Conservation (phyloP, 2,329 filamentous ascomycete genomes). For the Cordyceps tenuipes region DNA sequence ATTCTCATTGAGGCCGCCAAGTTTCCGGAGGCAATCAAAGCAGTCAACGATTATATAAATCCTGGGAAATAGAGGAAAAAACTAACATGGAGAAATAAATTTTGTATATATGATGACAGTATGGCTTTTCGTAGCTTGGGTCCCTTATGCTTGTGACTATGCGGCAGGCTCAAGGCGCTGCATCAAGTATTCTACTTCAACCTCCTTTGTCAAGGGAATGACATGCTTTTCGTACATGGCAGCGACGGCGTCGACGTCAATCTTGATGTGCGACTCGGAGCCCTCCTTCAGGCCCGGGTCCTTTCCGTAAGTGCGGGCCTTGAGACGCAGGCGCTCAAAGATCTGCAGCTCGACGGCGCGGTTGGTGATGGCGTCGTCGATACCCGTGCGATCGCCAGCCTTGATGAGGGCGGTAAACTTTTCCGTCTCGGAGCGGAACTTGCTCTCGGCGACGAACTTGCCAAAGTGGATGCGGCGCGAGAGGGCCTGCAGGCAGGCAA, state of each 20-base stretch:
- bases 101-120: constrained; percentile 8
- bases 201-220: constrained; percentile 94
- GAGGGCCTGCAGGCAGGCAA: constrained; percentile 79
- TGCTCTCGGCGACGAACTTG: constrained; percentile 95
- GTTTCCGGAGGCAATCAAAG: constrained; percentile 69
- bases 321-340: constrained; percentile 73
- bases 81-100: neutral
- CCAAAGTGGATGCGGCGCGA: constrained; percentile 92
- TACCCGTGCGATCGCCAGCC: constrained; percentile 67
- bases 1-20: constrained; percentile 76
- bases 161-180: constrained; percentile 58
- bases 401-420: constrained; percentile 76
- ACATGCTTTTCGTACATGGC: constrained; percentile 87
- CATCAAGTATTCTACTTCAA: constrained; percentile 98
- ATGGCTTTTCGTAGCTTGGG: neutral
- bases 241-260: constrained; percentile 86
- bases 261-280: constrained; percentile 60
- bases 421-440: constrained; percentile 78
- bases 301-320: constrained; percentile 88
- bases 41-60: constrained; percentile 64
- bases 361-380: constrained; percentile 87
- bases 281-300: constrained; percentile 62
- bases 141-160: constrained; percentile 13
- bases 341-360: constrained; percentile 84
- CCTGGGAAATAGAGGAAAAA: constrained; percentile 33